Base-by-base conservation (phyloP, 2,329 filamentous ascomycete genomes). In the Didymella exigua region DNA sequence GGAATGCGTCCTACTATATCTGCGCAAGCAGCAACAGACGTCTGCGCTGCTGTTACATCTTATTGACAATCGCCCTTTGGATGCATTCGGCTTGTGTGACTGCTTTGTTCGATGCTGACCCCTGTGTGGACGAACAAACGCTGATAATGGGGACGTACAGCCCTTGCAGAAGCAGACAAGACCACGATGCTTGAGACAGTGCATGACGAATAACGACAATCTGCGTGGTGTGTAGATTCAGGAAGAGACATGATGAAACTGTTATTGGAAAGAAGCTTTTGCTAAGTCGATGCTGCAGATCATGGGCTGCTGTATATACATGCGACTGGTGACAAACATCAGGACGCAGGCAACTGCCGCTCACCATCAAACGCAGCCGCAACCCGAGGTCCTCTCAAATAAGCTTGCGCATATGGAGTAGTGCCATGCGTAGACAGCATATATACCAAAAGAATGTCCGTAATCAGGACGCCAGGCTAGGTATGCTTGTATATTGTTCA, bases 1-100 rank as follows among this genome's bases (percentile, higher is more conserved):
- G 65, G 60, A 64, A 66, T 65, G 65, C 47, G 62, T 54, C 30
- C 43, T 53, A 42, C 37, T 55, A 59, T 56, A 58, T 53, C 52
- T 38, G 52, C 29, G 44, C 30, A 50, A 42, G 49, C 53, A 49
- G 30, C 51, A 54, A 65, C 49, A 58, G 59, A 50, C 36, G 30
- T 40, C 26, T 30, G 29, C 40, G 43, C 36, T 49, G 36, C 24
- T 49, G 41, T 31, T 11, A 45, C 18, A 44, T 45, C 27, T 41
- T 29, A n/a, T 24, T 45, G 47, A 61, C 52, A 59, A 63, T 60
- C 38, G 43, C 58, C 51, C 56, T 61, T 58, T 58, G 50, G 63
- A 65, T 43, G 63, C 58, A 56, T 60, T 62, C 65, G 59, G 61
- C 54, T 53, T 47, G 27, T 56, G 46, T 49, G 46, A 16, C 24